phyloP scores from a whole-genome alignment of 441 rosid genomes.

The Macaranga tanarius region DNA sequence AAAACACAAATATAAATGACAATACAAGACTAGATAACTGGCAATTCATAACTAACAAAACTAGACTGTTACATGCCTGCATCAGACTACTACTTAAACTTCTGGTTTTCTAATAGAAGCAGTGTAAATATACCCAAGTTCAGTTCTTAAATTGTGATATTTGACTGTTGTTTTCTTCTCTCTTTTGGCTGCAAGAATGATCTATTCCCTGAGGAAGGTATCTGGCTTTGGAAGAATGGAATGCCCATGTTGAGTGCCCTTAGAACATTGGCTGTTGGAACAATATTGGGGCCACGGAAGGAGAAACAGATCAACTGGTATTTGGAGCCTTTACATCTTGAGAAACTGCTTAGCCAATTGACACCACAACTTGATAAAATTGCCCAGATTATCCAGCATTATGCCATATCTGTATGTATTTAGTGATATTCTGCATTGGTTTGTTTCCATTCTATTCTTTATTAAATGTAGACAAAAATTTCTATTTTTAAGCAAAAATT shows the following conservation, averaged over 20 bases:
- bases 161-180: conserved; percentile 32
- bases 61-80: too few species aligned
- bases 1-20: too few species aligned
- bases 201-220: conserved; percentile 86
- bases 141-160: conserved; percentile 6
- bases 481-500: background rate
- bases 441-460: background rate
- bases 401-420: conserved; percentile 84
- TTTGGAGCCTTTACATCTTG: conserved; percentile 65
- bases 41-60: too few species aligned
- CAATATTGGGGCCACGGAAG: conserved; percentile 82
- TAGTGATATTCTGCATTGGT: conserved; percentile 10
- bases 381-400: conserved; percentile 86
- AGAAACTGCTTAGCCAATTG: conserved; percentile 75
- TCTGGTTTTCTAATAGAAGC: too few species aligned
- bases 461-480: background rate
- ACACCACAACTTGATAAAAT: conserved; percentile 84
- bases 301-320: conserved; percentile 89
- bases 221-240: conserved; percentile 93
- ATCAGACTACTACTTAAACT: too few species aligned
- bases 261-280: conserved; percentile 79
- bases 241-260: conserved; percentile 89
- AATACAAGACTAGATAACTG: too few species aligned
- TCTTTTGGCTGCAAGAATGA: conserved; percentile 68
- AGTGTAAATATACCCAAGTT: background rate